Base-by-base conservation (phyloP, 2,329 filamentous ascomycete genomes). In the Scedosporium aurantiacum region DNA sequence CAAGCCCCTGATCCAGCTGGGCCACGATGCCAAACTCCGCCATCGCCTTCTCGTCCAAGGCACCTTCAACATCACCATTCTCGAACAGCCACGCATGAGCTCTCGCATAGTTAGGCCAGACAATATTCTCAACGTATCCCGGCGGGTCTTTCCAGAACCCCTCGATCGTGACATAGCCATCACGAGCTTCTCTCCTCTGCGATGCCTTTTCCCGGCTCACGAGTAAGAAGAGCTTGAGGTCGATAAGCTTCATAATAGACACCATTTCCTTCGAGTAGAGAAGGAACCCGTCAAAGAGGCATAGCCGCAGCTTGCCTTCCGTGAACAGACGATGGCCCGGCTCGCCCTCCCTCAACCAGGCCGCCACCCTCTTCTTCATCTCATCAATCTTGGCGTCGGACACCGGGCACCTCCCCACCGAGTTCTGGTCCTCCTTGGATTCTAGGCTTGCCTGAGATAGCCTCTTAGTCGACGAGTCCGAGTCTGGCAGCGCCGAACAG, bases 121-220 rank as follows among this genome's bases (percentile, higher is more conserved):
- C 94, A 61, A 99, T 82, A 70, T 89, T 83, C 71, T 97, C 92
- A 43, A 97, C 91, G 71, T 97, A 99, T 0, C 90, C 92, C 0
- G 91, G 91, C 0, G 94, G 94, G 72, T 99, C 94, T 62, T 86
- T 82, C 94, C 94, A 99, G 76, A 97, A 99, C 28, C 92, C 93
- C 69, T 97, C 85, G 4, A 88, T 73, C 2, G 90, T 93, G 32
- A 91, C 88, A 71, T 94, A 94, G 10, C 89, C 89, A 66, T 82
- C 84, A 60, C 90, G 77, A 0, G 84, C 84, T 69, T 88, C 84
- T 32, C 90, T 77, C 25, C 90, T 79, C 40, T 77, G 74, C 68
- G 87, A 88, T 2, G 87, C 87, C 47, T 75, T 82, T 12, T 75
- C 76, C 63, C 87, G 86, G 28, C 83, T 82, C 1, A 89, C 88